These are phyloP conservation scores for Candida sojae DNA, from an alignment of 1,139 yeast species.

Conservation along the genomic window DNA sequence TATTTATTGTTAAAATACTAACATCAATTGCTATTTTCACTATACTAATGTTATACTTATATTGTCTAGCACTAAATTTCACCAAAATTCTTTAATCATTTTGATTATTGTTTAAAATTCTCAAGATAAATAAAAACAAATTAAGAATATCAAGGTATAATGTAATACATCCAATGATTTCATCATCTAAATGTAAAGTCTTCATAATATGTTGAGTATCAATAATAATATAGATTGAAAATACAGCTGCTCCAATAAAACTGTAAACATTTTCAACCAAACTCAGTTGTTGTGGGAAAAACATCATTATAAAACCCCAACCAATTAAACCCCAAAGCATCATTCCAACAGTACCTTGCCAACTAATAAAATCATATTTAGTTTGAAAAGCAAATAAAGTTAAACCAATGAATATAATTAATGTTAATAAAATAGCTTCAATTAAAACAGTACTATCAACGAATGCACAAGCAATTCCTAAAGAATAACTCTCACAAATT, in stretches of 20 bases:
- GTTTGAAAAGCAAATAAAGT: conserved; percentile 80
- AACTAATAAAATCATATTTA: conserved; percentile 75
- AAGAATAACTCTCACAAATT: conserved; percentile 67
- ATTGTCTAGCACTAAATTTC: not conserved
- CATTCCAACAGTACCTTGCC: conserved; percentile 66
- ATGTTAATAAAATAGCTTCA: conserved; percentile 72
- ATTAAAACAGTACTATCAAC: conserved; percentile 66
- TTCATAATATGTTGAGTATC: conserved; percentile 85
- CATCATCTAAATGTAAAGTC: conserved; percentile 83
- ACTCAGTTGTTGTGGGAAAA: conserved; percentile 53
- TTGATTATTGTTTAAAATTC: conserved; percentile 53
- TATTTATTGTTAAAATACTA: not conserved
- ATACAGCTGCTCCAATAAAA: conserved; percentile 71
- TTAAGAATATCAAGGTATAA: conserved; percentile 82
- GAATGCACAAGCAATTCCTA: conserved; percentile 68
- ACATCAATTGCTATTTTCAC: not conserved
- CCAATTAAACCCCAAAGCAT: conserved; percentile 72
- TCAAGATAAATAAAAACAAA: conserved; percentile 72
- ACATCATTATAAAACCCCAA: conserved; percentile 67
- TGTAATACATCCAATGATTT: conserved; percentile 73
- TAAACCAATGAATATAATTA: conserved; percentile 70
- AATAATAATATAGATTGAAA: conserved; percentile 70
- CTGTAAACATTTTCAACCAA: conserved; percentile 49
- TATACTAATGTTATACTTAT: not conserved
- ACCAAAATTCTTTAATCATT: conserved; percentile 14